Evolutionary conservation across 495 filamentous ascomycete genomes (phyloP).

Genomic region (Talaromyces borbonicus): DNA sequence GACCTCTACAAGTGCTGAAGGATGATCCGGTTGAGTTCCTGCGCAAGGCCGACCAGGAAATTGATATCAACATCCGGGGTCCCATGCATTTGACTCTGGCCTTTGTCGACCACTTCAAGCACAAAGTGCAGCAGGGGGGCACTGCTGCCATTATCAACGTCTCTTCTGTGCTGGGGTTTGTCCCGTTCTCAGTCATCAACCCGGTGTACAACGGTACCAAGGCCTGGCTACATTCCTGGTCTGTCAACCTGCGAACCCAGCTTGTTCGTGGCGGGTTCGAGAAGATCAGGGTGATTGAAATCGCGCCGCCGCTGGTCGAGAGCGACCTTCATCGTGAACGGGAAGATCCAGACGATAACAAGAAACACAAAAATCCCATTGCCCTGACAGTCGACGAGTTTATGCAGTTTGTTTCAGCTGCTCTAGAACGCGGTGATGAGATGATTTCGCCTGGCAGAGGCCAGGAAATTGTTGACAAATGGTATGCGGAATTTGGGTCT

Average conservation of each 20-base stretch:
- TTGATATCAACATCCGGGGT: conserved; percentile 39
- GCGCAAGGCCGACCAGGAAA: conserved; percentile 36
- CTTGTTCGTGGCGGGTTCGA: conserved; percentile 16
- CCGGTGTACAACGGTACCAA: conserved; percentile 41
- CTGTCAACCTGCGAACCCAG: conserved; percentile 35
- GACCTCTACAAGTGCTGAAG: conserved; percentile 15
- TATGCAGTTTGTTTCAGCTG: conserved; percentile 26
- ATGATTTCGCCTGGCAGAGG: not conserved
- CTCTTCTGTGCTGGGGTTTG: conserved; percentile 33
- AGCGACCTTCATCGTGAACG: conserved; percentile 41
- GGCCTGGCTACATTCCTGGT: conserved; percentile 39
- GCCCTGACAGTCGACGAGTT: conserved; percentile 35
- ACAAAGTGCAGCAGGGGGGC: conserved; percentile 6
- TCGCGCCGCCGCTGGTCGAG: conserved; percentile 37
- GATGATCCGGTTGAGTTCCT: conserved; percentile 12
- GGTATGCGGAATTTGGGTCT: not conserved
- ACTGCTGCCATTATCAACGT: conserved; percentile 34
- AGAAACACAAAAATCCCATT: conserved; percentile 34
- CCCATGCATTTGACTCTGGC: conserved; percentile 37
- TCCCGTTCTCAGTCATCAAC: conserved; percentile 33
- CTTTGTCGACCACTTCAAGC: conserved; percentile 32
- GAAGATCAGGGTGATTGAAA: conserved; percentile 33
- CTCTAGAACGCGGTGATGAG: conserved; percentile 14
- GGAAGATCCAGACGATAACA: conserved; percentile 40
- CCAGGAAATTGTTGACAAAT: not conserved